Conservation (phyloP, 192 early-diverging fungal species). For the Kickxella alabastrina region DNA sequence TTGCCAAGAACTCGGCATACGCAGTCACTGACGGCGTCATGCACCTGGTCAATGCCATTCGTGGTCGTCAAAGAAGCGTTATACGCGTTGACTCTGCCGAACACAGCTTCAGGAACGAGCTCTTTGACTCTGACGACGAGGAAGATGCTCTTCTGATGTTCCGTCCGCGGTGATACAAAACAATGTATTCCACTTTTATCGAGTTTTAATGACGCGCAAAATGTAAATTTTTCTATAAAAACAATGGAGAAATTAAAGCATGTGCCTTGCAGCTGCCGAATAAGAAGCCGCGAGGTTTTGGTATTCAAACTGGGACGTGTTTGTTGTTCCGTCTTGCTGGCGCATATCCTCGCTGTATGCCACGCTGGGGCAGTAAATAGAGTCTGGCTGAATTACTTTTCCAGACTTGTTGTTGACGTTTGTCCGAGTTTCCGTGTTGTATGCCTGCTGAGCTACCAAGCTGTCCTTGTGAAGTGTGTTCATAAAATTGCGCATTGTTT, state of each 20-base stretch:
- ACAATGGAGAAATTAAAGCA: conserved; percentile 2
- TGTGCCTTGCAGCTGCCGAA: background rate
- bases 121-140: conserved; percentile 25
- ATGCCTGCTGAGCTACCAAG: conserved; percentile 40
- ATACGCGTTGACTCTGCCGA: conserved; percentile 41
- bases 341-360: conserved; percentile 6
- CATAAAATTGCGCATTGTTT: conserved; percentile 45
- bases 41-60: conserved; percentile 5
- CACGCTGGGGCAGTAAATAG: conserved; percentile 12
- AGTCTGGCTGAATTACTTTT: conserved; percentile 15
- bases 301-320: background rate
- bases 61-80: conserved; percentile 19
- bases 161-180: background rate
- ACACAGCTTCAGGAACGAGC: conserved; percentile 31
- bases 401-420: conserved; percentile 25
- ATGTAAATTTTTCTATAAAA: background rate
- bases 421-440: conserved; percentile 16
- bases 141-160: conserved; percentile 19
- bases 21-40: conserved; percentile 3
- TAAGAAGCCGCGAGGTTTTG: background rate
- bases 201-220: background rate
- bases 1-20: conserved; percentile 11
- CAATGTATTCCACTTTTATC: background rate
- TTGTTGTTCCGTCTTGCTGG: background rate
- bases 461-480: conserved; percentile 41